These are phyloP conservation scores for Suillus occidentalis DNA, from an alignment of 768 basidiomycete species.

Conservation along the genomic window DNA sequence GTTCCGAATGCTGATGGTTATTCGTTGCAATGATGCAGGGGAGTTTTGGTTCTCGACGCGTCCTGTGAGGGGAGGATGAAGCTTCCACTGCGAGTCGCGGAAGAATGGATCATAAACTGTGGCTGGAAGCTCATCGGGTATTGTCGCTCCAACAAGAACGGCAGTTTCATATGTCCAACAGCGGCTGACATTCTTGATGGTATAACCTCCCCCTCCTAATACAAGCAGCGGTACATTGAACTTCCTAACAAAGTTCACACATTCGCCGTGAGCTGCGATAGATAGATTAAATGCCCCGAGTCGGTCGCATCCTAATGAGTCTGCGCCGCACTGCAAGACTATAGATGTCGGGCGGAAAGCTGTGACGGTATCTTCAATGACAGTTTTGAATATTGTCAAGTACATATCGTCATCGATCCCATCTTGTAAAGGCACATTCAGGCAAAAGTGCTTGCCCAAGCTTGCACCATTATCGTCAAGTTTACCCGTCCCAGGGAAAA, in stretches of 20 bases:
- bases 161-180: conserved; percentile 99
- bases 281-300: conserved; percentile 97
- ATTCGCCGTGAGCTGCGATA: conserved; percentile 97
- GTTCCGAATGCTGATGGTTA: conserved; percentile 81
- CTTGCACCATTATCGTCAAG: conserved; percentile 88
- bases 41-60: conserved; percentile 95
- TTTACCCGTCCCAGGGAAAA: conserved; percentile 97
- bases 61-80: conserved; percentile 90
- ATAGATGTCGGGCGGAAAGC: conserved; percentile 88
- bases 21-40: conserved; percentile 76
- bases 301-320: conserved; percentile 92
- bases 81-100: conserved; percentile 85
- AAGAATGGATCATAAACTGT: conserved; percentile 95
- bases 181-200: conserved; percentile 94
- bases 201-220: conserved; percentile 94
- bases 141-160: conserved; percentile 77
- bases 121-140: conserved; percentile 84
- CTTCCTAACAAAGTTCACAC: conserved; percentile 93
- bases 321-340: conserved; percentile 96
- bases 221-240: conserved; percentile 91
- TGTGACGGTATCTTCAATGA: conserved; percentile 91
- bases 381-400: conserved; percentile 90
- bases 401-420: conserved; percentile 99
- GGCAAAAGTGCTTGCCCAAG: conserved; percentile 90
- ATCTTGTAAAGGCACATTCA: conserved; percentile 94